Evolutionary conservation across 2,329 filamentous ascomycete species (phyloP), one percentile per base, ranked within the genome.

Genomic region (Fusarium newnesense): DNA sequence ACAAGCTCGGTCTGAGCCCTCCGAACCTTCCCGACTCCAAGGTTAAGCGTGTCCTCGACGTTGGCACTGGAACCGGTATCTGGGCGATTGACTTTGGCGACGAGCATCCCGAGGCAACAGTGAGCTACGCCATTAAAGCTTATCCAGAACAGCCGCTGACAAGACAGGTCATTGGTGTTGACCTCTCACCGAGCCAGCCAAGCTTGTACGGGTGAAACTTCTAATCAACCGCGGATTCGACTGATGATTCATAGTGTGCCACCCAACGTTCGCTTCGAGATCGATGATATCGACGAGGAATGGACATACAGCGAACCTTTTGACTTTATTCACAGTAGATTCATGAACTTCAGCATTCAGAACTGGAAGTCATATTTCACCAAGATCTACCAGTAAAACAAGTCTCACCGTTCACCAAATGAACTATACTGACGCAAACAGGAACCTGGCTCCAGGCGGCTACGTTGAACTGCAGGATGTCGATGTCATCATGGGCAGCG

Each of bases 401-500:
- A 2, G 0, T 10, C 7, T 18, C 10, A 15, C 6, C 9, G 4
- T 10, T 9, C 4, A 0, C 2, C 15, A 3, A 12, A 15, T 9
- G 0, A 15, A 12, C 3, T 4, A 24, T 46, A 12, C 39, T 66
- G 11, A 69, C 4, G 1, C 3, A 10, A 15, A 4, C 1, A 75
- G 74, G 7, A 66, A 76, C 30, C 30, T 76, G 9, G 13, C 71
- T 0, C 74, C 74, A 0, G 74, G 74, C 2, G 74, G 74, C 2
- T 76, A 75, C 7, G 69, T 74, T 2, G 74, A 76, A 26, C 50
- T 76, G 3, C 74, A 76, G 21, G 74, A 76, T 12, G 64, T 76
- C 6, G 72, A 76, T 24, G 65, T 72, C 12, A 58, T 68, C 1
- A 59, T 76, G 52, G 42, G 64, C 4, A 64, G 69, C n/a, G 65